These are phyloP conservation scores for Handroanthus guayacan DNA, from an alignment of 257 asterid genomes.

Conservation along the genomic window DNA sequence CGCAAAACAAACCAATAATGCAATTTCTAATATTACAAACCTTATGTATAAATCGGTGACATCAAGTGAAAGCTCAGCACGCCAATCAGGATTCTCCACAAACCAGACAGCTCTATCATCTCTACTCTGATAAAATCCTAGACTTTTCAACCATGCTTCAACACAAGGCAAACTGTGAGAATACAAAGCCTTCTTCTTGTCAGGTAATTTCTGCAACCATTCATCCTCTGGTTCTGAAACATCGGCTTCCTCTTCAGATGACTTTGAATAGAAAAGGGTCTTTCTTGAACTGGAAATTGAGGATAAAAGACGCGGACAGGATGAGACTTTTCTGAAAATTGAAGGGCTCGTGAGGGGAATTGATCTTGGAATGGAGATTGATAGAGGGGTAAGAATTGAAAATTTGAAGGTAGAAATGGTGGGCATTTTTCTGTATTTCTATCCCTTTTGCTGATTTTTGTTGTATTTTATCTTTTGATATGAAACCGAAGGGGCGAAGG, in stretches of 20 bases:
- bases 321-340: slow-evolving; percentile 40
- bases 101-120: slow-evolving; percentile 94
- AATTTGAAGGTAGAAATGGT: slow-evolving; percentile 43
- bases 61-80: slow-evolving; percentile 87
- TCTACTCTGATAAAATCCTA: slow-evolving; percentile 82
- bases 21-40: slow-evolving; percentile 42
- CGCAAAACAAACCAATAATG: not conserved
- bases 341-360: slow-evolving; percentile 36
- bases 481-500: slow-evolving; percentile 16
- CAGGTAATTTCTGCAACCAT: slow-evolving; percentile 91
- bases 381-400: slow-evolving; percentile 35
- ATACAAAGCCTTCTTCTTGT: slow-evolving; percentile 80
- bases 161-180: slow-evolving; percentile 95
- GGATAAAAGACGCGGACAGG: slow-evolving; percentile 36
- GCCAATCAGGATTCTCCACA: slow-evolving; percentile 87
- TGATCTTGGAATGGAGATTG: slow-evolving; percentile 36
- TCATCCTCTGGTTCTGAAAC: slow-evolving; percentile 66
- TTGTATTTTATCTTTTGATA: not conserved
- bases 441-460: slow-evolving; percentile 1
- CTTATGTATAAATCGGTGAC: slow-evolving; percentile 86
- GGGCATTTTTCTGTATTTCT: slow-evolving; percentile 42
- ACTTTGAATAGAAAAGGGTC: slow-evolving; percentile 41
- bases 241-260: slow-evolving; percentile 61
- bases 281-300: slow-evolving; percentile 47
- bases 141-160: slow-evolving; percentile 88